These are phyloP conservation scores for Fusarium globosum DNA, from an alignment of 2,329 filamentous ascomycete genomes.

Conservation along the genomic window DNA sequence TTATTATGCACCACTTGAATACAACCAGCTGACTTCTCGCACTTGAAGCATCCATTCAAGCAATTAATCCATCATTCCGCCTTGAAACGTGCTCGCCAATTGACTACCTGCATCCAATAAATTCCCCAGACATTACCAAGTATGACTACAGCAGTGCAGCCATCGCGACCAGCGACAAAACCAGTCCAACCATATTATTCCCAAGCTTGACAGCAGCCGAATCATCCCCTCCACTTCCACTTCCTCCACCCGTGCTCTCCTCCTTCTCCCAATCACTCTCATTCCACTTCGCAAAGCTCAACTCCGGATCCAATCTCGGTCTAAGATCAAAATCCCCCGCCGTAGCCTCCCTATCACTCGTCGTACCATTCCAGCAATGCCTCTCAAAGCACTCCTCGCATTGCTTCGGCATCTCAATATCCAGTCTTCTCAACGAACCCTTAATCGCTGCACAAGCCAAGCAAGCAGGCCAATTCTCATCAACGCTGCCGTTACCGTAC, in stretches of 20 bases:
- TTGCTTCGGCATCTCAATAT: constrained; percentile 32
- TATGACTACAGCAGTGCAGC: background rate
- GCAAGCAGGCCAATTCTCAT: constrained; percentile 78
- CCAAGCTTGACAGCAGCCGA: background rate
- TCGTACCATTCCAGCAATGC: constrained; percentile 44
- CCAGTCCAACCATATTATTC: background rate
- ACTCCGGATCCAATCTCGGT: constrained; percentile 33
- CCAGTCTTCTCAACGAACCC: constrained; percentile 66
- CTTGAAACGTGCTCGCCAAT: accelerated
- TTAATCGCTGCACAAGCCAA: constrained; percentile 83
- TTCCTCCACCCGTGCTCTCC: too few species aligned
- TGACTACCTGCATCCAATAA: too few species aligned
- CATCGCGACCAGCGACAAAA: background rate
- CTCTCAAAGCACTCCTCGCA: constrained; percentile 42
- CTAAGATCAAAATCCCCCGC: constrained; percentile 30
- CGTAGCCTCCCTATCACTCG: constrained; percentile 13
- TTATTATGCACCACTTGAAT: too few species aligned
- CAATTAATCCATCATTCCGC: accelerated
- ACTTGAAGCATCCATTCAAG: accelerated
- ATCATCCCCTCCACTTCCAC: background rate
- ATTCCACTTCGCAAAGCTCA: constrained; percentile 43
- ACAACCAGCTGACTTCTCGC: accelerated
- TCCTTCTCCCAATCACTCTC: constrained; percentile 15
- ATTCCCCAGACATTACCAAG: too few species aligned
- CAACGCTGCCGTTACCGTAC: constrained; percentile 78